A percentile compares a stretch with the other conserved stretches of the same genome.
phyloP scores from a whole-genome alignment of 352 stramenopile genomes.

The Detonula confervacea region DNA sequence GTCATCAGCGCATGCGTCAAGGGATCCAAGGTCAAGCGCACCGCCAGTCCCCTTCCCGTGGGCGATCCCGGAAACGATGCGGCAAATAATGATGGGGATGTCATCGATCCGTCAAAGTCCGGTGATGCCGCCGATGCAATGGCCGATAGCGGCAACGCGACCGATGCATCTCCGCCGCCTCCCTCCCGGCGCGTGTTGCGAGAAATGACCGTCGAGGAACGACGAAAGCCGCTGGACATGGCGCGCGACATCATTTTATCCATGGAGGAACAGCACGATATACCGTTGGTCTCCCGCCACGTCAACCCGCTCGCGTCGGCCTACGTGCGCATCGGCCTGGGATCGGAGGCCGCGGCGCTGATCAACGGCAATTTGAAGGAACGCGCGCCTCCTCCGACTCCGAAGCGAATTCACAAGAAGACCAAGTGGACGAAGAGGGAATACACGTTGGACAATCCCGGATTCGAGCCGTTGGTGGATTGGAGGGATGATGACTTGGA shows the following conservation, averaged over 20 bases:
- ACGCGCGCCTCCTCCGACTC: conserved; percentile 47
- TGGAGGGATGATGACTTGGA: conserved; percentile 32
- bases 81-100: too few relatives aligned
- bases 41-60: neutral
- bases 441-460: conserved; percentile 21
- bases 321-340: conserved; percentile 53
- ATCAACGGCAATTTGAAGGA: conserved; percentile 66
- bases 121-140: neutral
- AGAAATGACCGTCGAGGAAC: conserved; percentile 31
- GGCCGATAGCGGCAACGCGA: conserved; percentile 1
- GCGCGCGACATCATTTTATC: conserved; percentile 50
- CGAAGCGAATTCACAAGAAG: neutral
- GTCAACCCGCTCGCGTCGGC: conserved; percentile 66
- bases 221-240: conserved; percentile 61
- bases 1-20: conserved; percentile 63
- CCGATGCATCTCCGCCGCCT: neutral
- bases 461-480: conserved; percentile 33
- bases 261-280: conserved; percentile 54
- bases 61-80: too few relatives aligned
- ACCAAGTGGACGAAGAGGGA: conserved; percentile 15
- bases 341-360: conserved; percentile 52
- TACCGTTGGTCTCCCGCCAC: conserved; percentile 63
- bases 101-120: too few relatives aligned
- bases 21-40: conserved; percentile 40
- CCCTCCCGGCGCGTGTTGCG: conserved; percentile 9